Evolutionary conservation across 2,329 filamentous ascomycete species (phyloP).

Genomic region (Curvularia hawaiiensis): DNA sequence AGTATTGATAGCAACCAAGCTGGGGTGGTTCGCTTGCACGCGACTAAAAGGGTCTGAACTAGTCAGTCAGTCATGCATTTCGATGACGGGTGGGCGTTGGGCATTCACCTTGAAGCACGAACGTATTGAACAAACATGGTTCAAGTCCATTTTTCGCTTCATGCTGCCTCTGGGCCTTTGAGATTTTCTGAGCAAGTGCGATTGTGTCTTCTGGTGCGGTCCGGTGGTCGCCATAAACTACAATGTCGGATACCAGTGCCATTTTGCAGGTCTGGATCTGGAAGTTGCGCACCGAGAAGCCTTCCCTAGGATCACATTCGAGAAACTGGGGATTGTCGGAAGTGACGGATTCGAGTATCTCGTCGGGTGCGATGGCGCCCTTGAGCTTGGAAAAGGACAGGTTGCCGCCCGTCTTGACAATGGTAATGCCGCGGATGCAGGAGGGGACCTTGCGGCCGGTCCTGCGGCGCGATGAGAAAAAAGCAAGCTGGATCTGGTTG

Average conservation of each 20-base stretch:
- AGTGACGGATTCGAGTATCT: slow-evolving; percentile 67
- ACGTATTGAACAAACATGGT: slow-evolving; percentile 78
- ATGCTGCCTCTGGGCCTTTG: slow-evolving; percentile 74
- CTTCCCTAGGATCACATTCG: slow-evolving; percentile 83
- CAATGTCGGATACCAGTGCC: slow-evolving; percentile 86
- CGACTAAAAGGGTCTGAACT: slow-evolving; percentile 32
- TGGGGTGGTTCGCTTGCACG: slow-evolving; percentile 72
- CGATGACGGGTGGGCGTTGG: background rate
- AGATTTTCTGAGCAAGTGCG: slow-evolving; percentile 67
- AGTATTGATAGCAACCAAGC: slow-evolving; percentile 77
- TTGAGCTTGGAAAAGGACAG: slow-evolving; percentile 77
- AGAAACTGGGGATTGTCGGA: slow-evolving; percentile 68
- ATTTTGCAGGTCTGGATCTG: slow-evolving; percentile 93
- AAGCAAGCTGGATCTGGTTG: slow-evolving; percentile 87
- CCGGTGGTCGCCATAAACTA: slow-evolving; percentile 83
- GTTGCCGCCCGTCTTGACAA: slow-evolving; percentile 89
- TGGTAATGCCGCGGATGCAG: slow-evolving; percentile 78
- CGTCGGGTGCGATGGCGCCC: slow-evolving; percentile 81
- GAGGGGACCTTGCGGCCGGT: slow-evolving; percentile 71
- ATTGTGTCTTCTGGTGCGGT: slow-evolving; percentile 67
- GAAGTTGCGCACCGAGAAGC: slow-evolving; percentile 96
- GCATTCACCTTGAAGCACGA: slow-evolving; percentile 66
- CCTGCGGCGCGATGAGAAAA: slow-evolving; percentile 81
- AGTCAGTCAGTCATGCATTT: slow-evolving; percentile 20
- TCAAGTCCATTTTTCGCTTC: slow-evolving; percentile 68